Evolutionary conservation across 2,329 filamentous ascomycete species (phyloP).

Genomic region (Dothistroma septosporum): DNA sequence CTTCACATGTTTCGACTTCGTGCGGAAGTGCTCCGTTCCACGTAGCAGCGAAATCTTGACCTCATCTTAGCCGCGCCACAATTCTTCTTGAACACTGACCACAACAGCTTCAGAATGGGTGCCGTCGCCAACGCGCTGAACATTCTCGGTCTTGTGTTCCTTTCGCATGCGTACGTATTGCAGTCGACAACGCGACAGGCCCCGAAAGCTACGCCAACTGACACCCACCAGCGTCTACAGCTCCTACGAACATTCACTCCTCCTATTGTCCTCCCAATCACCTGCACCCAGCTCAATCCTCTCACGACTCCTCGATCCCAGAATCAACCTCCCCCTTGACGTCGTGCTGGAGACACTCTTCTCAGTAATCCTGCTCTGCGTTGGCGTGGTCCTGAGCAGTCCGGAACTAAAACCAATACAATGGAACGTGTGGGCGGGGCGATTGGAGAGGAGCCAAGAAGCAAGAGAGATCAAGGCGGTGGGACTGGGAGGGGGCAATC

Average conservation of each 20-base stretch:
- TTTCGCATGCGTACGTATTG: constrained; percentile 75
- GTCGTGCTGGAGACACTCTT: constrained; percentile 82
- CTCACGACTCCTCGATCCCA: constrained; percentile 34
- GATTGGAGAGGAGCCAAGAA: constrained; percentile 67
- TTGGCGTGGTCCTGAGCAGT: constrained; percentile 75
- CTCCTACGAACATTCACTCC: constrained; percentile 81
- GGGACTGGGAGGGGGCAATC: constrained; percentile 72
- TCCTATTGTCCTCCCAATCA: constrained; percentile 50
- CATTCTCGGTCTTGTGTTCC: constrained; percentile 68
- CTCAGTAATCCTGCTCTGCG: constrained; percentile 72
- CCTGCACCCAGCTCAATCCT: constrained; percentile 29
- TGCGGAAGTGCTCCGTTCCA: not conserved
- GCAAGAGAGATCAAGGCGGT: constrained; percentile 54
- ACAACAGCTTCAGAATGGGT: constrained; percentile 52
- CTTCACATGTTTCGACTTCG: not conserved
- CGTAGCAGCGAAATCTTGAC: not conserved
- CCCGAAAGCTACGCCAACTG: constrained; percentile 18
- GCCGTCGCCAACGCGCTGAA: constrained; percentile 69
- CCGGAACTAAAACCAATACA: constrained; percentile 78
- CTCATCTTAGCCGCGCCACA: not conserved
- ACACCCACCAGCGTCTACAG: constrained; percentile 74
- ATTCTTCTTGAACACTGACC: not conserved
- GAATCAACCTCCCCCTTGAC: constrained; percentile 65
- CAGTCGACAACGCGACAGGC: not conserved
- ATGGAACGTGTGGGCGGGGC: constrained; percentile 75